A percentile compares a stretch with the other conserved stretches of the same genome.
phyloP scores from a whole-genome alignment of 306 rosid genomes.

The Glycine tomentella region DNA sequence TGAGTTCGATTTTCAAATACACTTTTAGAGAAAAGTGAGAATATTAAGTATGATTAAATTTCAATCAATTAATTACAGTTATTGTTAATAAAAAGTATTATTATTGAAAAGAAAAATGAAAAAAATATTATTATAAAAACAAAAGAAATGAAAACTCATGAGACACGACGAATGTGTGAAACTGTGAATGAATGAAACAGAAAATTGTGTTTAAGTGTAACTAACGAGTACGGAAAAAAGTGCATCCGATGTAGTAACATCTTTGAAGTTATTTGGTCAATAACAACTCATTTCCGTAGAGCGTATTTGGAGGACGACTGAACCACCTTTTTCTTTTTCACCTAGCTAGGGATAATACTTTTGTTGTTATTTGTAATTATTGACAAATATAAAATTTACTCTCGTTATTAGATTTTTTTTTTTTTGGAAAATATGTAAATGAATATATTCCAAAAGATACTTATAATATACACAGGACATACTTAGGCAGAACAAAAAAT shows the following conservation, averaged over 20 bases:
- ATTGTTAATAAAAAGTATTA: too few species aligned
- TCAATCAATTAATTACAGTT: too few species aligned
- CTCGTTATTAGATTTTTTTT: neutral
- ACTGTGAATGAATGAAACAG: neutral
- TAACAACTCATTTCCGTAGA: neutral
- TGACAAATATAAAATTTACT: neutral
- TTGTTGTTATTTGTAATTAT: neutral
- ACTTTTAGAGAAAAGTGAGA: too few species aligned
- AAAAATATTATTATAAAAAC: neutral
- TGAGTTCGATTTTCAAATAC: too few species aligned
- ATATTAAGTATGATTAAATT: too few species aligned
- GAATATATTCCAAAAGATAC: too few species aligned
- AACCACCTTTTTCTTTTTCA: neutral
- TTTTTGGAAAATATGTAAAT: too few species aligned
- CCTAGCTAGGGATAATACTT: neutral
- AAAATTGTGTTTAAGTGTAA: neutral
- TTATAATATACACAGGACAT: too few species aligned
- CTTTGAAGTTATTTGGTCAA: neutral
- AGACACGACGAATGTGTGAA: neutral
- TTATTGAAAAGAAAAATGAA: neutral
- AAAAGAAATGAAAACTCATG: neutral
- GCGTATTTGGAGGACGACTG: too few species aligned
- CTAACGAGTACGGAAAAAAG: neutral
- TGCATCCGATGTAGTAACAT: neutral
- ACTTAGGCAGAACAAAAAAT: too few species aligned